Conservation (phyloP, 2,329 filamentous ascomycete species). For the Ceratocystis alfenasii region DNA sequence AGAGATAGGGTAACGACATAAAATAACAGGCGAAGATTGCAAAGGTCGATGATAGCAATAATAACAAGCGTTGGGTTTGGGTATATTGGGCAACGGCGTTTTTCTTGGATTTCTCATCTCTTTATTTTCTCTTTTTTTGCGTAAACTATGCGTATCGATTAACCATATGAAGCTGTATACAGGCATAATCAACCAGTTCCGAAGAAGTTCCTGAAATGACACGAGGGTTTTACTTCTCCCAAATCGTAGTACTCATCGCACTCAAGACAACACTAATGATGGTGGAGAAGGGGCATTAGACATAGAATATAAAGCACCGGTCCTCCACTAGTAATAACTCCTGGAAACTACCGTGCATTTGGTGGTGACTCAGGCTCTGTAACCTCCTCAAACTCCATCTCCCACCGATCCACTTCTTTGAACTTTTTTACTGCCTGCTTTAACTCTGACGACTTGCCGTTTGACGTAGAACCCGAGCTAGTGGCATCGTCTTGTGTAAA, state of each 20-base stretch:
- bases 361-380: constrained; percentile 40
- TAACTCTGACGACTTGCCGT: constrained; percentile 40
- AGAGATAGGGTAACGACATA: no score
- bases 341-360: constrained; percentile 34
- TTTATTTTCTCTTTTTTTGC: neutral
- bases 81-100: constrained; percentile 4
- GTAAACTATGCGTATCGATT: neutral
- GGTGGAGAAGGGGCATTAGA: no score
- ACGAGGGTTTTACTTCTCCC: constrained; percentile 8
- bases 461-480: constrained; percentile 29
- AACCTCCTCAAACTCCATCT: constrained; percentile 55
- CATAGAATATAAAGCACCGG: no score
- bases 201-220: neutral
- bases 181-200: neutral
- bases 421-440: constrained; percentile 51
- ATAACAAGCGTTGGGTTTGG: neutral
- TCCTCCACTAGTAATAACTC: constrained; percentile 16
- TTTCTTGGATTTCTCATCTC: neutral
- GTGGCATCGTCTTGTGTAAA: constrained; percentile 27
- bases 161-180: neutral
- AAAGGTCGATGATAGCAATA: neutral
- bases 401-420: constrained; percentile 56
- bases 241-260: constrained; percentile 6
- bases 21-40: neutral
- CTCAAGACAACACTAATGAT: neutral